phyloP scores from a whole-genome alignment of 2,329 filamentous ascomycete species.

The Orbilia ellipsospora region DNA sequence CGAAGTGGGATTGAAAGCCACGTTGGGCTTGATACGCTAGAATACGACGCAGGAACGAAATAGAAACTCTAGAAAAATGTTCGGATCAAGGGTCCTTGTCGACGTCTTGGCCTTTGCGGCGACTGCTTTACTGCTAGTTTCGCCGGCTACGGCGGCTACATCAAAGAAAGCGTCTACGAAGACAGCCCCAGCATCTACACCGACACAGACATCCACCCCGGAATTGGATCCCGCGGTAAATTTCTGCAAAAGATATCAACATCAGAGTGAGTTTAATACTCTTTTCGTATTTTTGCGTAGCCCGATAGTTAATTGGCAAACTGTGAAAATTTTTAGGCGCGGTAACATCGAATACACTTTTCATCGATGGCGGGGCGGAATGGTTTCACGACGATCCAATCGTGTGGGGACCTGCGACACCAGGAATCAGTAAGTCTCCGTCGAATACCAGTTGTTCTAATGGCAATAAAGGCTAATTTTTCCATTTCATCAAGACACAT shows the following conservation, averaged over 20 bases:
- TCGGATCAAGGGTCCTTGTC: slow-evolving; percentile 21
- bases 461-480: too few relatives aligned
- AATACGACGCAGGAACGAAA: slow-evolving; percentile 4
- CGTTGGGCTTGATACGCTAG: slow-evolving; percentile 2
- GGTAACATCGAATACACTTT: slow-evolving; percentile 37
- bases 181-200: too few relatives aligned
- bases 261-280: slow-evolving; percentile 37
- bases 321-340: slow-evolving; percentile 11
- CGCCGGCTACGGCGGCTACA: slow-evolving; percentile 28
- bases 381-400: slow-evolving; percentile 52
- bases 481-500: slow-evolving; percentile 27
- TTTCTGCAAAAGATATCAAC: slow-evolving; percentile 52
- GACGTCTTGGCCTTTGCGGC: slow-evolving; percentile 29
- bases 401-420: slow-evolving; percentile 40
- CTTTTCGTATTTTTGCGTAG: too few relatives aligned
- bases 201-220: neutral
- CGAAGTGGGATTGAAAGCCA: slow-evolving; percentile 19
- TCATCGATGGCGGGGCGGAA: slow-evolving; percentile 45
- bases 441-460: neutral
- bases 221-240: slow-evolving; percentile 40
- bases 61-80: slow-evolving; percentile 23
- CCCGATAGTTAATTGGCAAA: neutral
- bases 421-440: slow-evolving; percentile 35
- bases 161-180: slow-evolving; percentile 1
- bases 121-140: slow-evolving; percentile 47